Conservation (phyloP, 257 asterid species). For the Nicotiana paniculata region DNA sequence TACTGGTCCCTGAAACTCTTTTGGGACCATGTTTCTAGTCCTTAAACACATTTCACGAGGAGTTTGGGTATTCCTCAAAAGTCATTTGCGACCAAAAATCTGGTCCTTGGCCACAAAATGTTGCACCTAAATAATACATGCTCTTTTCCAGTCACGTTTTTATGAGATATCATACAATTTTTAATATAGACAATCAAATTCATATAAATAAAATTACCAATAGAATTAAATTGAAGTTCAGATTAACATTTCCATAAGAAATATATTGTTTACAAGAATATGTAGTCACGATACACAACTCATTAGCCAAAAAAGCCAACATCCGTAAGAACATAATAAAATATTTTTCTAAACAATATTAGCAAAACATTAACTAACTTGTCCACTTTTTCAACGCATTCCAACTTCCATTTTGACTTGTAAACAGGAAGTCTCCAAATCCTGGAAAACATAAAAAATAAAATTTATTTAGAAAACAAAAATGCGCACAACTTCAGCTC, state of each 20-base stretch:
- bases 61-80: too few species aligned
- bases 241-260: neutral
- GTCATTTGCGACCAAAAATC: too few species aligned
- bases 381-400: neutral
- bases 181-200: neutral
- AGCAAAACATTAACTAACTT: neutral
- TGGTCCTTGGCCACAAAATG: too few species aligned
- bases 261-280: neutral
- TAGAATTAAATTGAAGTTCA: neutral
- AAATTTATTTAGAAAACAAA: neutral
- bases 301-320: neutral
- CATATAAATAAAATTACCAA: neutral
- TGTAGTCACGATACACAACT: neutral
- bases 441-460: neutral
- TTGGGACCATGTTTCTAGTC: too few species aligned
- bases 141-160: neutral
- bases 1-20: too few species aligned
- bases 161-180: neutral
- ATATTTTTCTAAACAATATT: neutral
- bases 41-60: too few species aligned
- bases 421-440: too few species aligned
- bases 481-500: slow-evolving; percentile 11
- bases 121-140: too few species aligned
- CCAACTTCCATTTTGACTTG: neutral
- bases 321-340: neutral